Conservation (phyloP, 192 early-diverging fungal species). For the Helicostylum pulchrum region DNA sequence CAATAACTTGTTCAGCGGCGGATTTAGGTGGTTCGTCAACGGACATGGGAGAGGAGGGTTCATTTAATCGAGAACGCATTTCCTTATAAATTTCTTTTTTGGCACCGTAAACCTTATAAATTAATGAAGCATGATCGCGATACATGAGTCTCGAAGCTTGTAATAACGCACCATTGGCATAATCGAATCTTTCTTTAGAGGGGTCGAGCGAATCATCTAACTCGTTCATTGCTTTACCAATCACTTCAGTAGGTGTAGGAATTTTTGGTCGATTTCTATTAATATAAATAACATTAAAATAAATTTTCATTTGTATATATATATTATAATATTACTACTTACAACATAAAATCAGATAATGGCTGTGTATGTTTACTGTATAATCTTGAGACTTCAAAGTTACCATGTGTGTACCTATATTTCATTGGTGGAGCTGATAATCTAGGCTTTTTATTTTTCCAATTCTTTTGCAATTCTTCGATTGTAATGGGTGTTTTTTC, state of each 20-base stretch:
- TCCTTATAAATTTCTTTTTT: conserved; percentile 28
- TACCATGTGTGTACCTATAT: conserved; percentile 29
- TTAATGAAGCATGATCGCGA: conserved; percentile 12
- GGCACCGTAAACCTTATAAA: conserved; percentile 18
- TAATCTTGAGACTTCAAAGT: conserved; percentile 21
- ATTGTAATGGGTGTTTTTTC: conserved; percentile 50
- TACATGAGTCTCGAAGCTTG: conserved; percentile 25
- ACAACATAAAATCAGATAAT: conserved; percentile 22
- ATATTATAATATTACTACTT: background rate
- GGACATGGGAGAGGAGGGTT: background rate
- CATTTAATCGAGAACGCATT: background rate
- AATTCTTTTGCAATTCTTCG: conserved; percentile 32
- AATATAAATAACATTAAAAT: background rate
- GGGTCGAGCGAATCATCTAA: conserved; percentile 19
- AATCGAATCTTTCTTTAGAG: conserved; percentile 9
- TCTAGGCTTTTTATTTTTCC: conserved; percentile 11
- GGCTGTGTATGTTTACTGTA: conserved; percentile 4
- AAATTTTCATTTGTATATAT: too few species aligned
- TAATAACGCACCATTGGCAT: conserved; percentile 32
- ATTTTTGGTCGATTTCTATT: conserved; percentile 13
- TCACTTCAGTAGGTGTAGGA: conserved; percentile 14
- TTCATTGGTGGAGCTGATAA: conserved; percentile 7
- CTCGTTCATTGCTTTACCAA: conserved; percentile 8
- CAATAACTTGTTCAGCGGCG: background rate
- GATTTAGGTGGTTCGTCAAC: conserved; percentile 23